Percentiles rank a stretch among this genome's conserved stretches.
Conservation (phyloP, 2,329 filamentous ascomycete species). For the Epichloe gansuensis region DNA sequence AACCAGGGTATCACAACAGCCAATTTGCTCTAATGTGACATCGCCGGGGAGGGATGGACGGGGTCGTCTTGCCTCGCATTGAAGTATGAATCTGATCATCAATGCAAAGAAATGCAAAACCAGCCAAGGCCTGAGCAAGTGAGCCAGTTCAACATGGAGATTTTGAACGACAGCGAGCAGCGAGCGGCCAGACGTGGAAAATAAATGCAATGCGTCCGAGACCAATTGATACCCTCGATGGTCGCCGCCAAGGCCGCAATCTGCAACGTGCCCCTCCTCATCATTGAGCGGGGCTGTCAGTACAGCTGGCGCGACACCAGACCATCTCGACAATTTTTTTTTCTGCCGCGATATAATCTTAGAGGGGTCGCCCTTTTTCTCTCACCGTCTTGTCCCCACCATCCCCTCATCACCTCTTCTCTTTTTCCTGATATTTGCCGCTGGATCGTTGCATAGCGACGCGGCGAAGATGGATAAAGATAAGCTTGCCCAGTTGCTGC, state of each 20-base stretch:
- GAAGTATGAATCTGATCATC: too few species aligned
- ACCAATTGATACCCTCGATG: neutral
- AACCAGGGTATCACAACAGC: too few species aligned
- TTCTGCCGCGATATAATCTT: conserved; percentile 8
- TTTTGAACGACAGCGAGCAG: too few species aligned
- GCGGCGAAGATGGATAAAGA: conserved; percentile 36
- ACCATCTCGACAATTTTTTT: conserved; percentile 8
- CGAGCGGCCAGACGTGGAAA: too few species aligned
- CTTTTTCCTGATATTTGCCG: conserved; percentile 7
- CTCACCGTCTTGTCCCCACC: conserved; percentile 3
- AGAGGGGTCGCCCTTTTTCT: conserved; percentile 6
- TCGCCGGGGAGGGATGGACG: too few species aligned
- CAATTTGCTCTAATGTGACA: too few species aligned
- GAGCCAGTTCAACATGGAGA: too few species aligned
- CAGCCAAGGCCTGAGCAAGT: too few species aligned
- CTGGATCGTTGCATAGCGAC: conserved; percentile 5
- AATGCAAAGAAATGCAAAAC: too few species aligned
- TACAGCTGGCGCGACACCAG: conserved; percentile 1
- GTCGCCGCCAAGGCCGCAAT: neutral
- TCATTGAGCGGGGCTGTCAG: conserved; percentile 5
- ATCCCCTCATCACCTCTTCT: neutral
- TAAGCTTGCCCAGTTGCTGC: conserved; percentile 74
- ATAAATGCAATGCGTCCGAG: neutral
- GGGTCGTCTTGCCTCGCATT: too few species aligned
- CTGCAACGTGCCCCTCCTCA: conserved; percentile 1